Evolutionary conservation across 225 moss, liverwort and hornwort genomes (phyloP), one percentile per base, ranked within the genome.

Genomic region (Pleurozium schreberi): DNA sequence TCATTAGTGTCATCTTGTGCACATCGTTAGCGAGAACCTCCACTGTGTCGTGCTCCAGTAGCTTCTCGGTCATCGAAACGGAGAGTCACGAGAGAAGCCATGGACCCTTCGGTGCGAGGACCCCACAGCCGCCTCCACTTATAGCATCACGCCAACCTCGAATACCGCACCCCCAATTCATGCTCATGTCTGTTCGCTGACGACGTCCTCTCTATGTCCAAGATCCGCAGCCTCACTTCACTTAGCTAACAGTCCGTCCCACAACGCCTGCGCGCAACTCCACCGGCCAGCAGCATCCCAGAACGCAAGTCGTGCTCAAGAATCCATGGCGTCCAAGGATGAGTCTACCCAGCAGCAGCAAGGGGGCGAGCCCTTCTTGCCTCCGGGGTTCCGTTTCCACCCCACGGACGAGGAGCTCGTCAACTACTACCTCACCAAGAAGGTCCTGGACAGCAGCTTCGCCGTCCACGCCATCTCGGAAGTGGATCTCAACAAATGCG

Each of bases 401-500:
- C 94, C 94, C 22, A 94, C 94, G 57, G 94, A 94, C 86, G 94
- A 94, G 84, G 94, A 94, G 84, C 90, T 94, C 11, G 93, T 94
- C 77, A 89, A 66, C 86, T 94, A 93, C 90, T 94, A 94, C 75
- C 90, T 94, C 47, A 92, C 84, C 15, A 93, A 92, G 91, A 94
- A 93, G 86, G 93, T 94, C 61, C 49, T 91, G 26, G 93, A 94
- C 90, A 86, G 92, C 88, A 88, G 60, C 88, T 94, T 93, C 47
- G 89, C 90, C 40, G 94, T 94, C 23, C 91, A 90, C 43, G 94
- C 94, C 76, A 93, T 94, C 86, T 91, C 91, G 28, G 94, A 94
- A 81, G 94, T 94, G 59, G 94, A 94, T 89, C 94, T 94, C 84
- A 94, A 94, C 91, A 94, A 92, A 92, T 93, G 92, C 92, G 94